phyloP scores from a whole-genome alignment of 2,329 filamentous ascomycete species.

The Stachybotrys chartarum region DNA sequence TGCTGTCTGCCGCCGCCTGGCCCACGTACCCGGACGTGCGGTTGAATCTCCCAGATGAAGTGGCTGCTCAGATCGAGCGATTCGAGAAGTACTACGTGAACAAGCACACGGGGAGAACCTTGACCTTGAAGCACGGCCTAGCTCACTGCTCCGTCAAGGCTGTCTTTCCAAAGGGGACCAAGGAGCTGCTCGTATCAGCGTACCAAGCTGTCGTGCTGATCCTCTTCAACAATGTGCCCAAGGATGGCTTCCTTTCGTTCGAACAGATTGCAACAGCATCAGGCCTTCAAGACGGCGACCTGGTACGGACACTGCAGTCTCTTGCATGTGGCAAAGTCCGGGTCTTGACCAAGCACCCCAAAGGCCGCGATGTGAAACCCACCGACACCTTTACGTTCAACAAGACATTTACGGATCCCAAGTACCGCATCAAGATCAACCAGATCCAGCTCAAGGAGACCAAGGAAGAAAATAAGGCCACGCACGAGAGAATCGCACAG shows the following conservation, averaged over 20 bases:
- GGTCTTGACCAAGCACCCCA: conserved; percentile 78
- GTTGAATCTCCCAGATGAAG: conserved; percentile 67
- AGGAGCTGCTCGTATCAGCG: conserved; percentile 84
- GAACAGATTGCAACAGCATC: conserved; percentile 67
- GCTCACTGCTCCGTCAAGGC: conserved; percentile 84
- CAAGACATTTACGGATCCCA: conserved; percentile 65
- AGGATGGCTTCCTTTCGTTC: conserved; percentile 63
- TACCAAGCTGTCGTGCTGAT: conserved; percentile 89
- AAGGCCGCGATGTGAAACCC: conserved; percentile 68
- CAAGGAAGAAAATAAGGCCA: conserved; percentile 87
- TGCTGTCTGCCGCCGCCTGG: conserved; percentile 90
- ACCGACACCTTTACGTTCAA: conserved; percentile 86
- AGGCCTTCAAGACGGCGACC: conserved; percentile 66
- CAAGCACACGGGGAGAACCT: conserved; percentile 80
- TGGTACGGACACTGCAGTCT: conserved; percentile 87
- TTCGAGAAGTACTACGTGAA: conserved; percentile 82
- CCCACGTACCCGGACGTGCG: conserved; percentile 74
- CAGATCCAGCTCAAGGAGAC: conserved; percentile 97
- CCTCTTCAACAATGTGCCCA: conserved; percentile 69
- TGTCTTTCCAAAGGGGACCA: conserved; percentile 68
- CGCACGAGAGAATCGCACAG: conserved; percentile 79
- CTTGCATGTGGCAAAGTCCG: conserved; percentile 86
- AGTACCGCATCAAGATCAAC: conserved; percentile 95
- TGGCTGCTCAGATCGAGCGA: conserved; percentile 67
- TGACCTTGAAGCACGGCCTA: conserved; percentile 91